Conservation (phyloP, 306 rosid species). For the Neltuma alba region DNA sequence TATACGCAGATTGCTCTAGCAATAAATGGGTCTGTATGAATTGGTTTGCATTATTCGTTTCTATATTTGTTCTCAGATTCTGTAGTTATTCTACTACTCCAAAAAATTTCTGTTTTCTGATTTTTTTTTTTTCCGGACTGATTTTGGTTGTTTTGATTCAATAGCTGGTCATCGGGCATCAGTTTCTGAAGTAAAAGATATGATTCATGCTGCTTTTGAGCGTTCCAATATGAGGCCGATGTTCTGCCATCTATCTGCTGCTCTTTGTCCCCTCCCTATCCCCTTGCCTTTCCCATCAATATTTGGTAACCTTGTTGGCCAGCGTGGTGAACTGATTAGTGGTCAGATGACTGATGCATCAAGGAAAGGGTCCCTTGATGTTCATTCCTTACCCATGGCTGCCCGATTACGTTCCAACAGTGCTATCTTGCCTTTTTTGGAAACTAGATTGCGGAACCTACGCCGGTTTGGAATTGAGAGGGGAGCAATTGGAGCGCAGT, state of each 20-base stretch:
- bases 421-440: conserved; percentile 67
- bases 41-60: conserved; percentile 13
- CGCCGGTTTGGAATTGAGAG: conserved; percentile 57
- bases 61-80: not conserved
- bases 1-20: not conserved
- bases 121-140: conserved; percentile 9
- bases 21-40: not conserved
- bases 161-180: conserved; percentile 65
- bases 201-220: conserved; percentile 58
- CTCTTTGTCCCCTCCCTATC: conserved; percentile 80
- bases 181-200: conserved; percentile 54
- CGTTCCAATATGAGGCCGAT: conserved; percentile 60
- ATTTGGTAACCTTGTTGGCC: conserved; percentile 67
- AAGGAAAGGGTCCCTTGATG: conserved; percentile 77
- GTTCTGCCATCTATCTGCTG: conserved; percentile 75
- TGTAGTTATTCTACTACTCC: conserved; percentile 29
- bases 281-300: conserved; percentile 92
- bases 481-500: conserved; percentile 67
- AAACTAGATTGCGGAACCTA: conserved; percentile 68
- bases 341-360: conserved; percentile 46
- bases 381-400: conserved; percentile 83
- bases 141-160: conserved; percentile 20
- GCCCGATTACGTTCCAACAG: conserved; percentile 86
- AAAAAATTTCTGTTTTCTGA: conserved; percentile 23
- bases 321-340: conserved; percentile 60